These are phyloP conservation scores for Herpomyces periplanetae DNA, from an alignment of 2,329 filamentous ascomycete species.

Conservation along the genomic window DNA sequence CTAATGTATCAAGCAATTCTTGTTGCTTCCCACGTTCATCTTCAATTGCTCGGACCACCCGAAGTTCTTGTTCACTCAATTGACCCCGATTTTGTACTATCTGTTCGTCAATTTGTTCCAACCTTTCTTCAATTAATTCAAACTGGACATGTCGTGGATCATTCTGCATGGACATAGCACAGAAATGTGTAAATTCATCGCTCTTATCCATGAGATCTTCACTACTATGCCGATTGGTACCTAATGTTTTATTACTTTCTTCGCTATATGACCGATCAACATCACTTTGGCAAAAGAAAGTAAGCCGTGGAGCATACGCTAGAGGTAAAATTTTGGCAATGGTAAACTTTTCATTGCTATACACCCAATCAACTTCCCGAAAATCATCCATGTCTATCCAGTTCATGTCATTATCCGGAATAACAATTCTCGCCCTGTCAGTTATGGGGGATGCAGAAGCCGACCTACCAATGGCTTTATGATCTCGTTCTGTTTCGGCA, in stretches of 20 bases:
- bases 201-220: too few relatives aligned
- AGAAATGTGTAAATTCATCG: constrained; percentile 64
- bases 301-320: constrained; percentile 68
- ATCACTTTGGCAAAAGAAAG: constrained; percentile 87
- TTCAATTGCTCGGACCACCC: constrained; percentile 14
- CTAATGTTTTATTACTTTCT: too few relatives aligned
- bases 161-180: constrained; percentile 35
- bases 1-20: constrained; percentile 14
- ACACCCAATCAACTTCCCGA: constrained; percentile 80
- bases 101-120: constrained; percentile 38
- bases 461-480: constrained; percentile 23
- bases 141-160: constrained; percentile 63
- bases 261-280: too few relatives aligned
- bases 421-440: constrained; percentile 53
- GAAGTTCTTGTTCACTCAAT: constrained; percentile 32
- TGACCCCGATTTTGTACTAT: constrained; percentile 30
- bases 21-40: constrained; percentile 12
- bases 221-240: too few relatives aligned
- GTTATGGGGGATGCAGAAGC: constrained; percentile 16
- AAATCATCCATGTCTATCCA: constrained; percentile 99
- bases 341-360: constrained; percentile 57
- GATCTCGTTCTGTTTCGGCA: constrained; percentile 28
- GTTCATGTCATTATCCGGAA: constrained; percentile 68
- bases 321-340: constrained; percentile 78
- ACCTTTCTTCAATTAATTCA: constrained; percentile 38